A percentile compares a stretch with the other conserved stretches of the same genome.
Conservation (phyloP, 768 basidiomycete species). For the Rhizopogon vinicolor region DNA sequence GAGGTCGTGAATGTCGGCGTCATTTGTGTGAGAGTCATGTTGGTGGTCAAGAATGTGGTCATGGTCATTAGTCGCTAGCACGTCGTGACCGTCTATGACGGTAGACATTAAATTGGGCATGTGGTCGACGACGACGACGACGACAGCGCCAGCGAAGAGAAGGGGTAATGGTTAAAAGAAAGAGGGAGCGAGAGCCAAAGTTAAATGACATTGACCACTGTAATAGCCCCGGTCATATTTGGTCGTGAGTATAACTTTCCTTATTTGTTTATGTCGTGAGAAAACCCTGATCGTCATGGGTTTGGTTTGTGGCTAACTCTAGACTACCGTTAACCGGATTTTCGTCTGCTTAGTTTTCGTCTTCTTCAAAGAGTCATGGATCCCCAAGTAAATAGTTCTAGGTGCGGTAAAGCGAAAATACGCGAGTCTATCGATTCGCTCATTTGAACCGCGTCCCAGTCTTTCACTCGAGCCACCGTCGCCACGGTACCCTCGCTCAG, state of each 20-base stretch:
- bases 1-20: constrained; percentile 29
- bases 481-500: constrained; percentile 12
- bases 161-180: constrained; percentile 9
- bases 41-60: constrained; percentile 8
- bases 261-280: neutral
- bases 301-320: neutral
- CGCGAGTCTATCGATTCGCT: constrained; percentile 9
- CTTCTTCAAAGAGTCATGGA: constrained; percentile 20
- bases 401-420: constrained; percentile 15
- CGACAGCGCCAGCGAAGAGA: constrained; percentile 13
- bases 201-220: constrained; percentile 15
- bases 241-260: constrained; percentile 18
- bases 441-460: constrained; percentile 17
- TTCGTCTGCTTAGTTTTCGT: no score
- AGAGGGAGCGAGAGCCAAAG: constrained; percentile 10
- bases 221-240: constrained; percentile 24
- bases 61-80: constrained; percentile 10
- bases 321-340: no score
- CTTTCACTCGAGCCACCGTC: constrained; percentile 13
- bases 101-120: constrained; percentile 6
- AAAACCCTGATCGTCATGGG: neutral
- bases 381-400: constrained; percentile 13
- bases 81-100: constrained; percentile 14
- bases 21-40: constrained; percentile 20
- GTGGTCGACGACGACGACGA: constrained; percentile 5